Evolutionary conservation across 148 eudicot species (phyloP).

Genomic region (Spergularia marina): DNA sequence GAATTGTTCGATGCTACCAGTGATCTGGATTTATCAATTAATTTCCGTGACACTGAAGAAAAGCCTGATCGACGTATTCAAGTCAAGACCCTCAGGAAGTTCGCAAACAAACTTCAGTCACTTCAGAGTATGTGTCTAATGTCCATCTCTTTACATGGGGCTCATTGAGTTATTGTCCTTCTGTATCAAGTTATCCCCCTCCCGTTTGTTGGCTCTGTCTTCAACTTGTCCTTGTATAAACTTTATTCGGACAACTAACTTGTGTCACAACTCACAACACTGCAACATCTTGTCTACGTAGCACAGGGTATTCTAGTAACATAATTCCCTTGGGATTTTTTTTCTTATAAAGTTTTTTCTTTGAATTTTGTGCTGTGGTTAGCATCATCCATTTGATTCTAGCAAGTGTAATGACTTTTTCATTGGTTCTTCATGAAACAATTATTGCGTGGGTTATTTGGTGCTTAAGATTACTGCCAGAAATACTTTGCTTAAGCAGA

Average conservation of each 20-base stretch:
- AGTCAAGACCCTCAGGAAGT: slow-evolving; percentile 57
- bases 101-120: slow-evolving; percentile 51
- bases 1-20: slow-evolving; percentile 71
- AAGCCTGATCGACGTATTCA: slow-evolving; percentile 47
- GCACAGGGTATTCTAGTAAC: too few relatives aligned
- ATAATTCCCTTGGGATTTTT: too few relatives aligned
- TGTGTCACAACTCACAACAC: not conserved
- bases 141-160: slow-evolving; percentile 6
- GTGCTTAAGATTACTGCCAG: too few relatives aligned
- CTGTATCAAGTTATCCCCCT: not conserved
- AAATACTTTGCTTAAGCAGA: too few relatives aligned
- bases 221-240: not conserved
- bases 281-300: not conserved
- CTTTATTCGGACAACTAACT: not conserved
- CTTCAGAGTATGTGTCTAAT: slow-evolving; percentile 56
- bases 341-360: too few relatives aligned
- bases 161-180: not conserved
- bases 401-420: too few relatives aligned
- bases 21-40: slow-evolving; percentile 89
- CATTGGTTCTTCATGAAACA: too few relatives aligned
- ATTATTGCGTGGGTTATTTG: too few relatives aligned
- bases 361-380: too few relatives aligned
- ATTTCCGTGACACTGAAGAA: slow-evolving; percentile 38
- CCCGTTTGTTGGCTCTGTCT: not conserved
- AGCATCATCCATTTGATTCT: too few relatives aligned